These are phyloP conservation scores for Ulmus americana DNA, from an alignment of 331 rosid species.

Conservation along the genomic window DNA sequence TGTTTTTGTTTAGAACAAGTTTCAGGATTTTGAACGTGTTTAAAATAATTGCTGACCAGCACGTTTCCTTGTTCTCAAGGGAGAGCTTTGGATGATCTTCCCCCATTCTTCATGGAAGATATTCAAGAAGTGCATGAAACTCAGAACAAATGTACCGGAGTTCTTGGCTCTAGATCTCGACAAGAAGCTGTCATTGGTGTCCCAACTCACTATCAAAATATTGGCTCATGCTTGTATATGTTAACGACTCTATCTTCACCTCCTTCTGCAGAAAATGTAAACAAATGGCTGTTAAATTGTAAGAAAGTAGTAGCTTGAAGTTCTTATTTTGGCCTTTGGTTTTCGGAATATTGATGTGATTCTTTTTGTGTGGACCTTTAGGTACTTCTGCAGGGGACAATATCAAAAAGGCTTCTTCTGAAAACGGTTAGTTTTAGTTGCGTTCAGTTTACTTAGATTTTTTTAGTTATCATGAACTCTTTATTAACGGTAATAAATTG, in stretches of 20 bases:
- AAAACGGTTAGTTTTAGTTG: constrained; percentile 12
- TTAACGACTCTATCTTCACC: constrained; percentile 66
- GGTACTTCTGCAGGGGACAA: constrained; percentile 22
- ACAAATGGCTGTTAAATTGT: constrained; percentile 51
- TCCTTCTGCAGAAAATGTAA: constrained; percentile 57
- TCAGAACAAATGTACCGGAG: constrained; percentile 25
- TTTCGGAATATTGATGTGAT: background rate
- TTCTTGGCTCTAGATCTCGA: constrained; percentile 25
- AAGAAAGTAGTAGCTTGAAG: constrained; percentile 40
- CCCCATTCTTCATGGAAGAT: constrained; percentile 42
- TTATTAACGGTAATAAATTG: constrained; percentile 13
- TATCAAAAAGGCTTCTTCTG: constrained; percentile 23
- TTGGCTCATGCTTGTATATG: constrained; percentile 61
- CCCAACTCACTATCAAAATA: constrained; percentile 64
- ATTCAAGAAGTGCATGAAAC: constrained; percentile 30
- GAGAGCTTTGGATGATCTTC: constrained; percentile 44
- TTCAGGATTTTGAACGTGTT: constrained; percentile 5
- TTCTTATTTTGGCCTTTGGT: background rate
- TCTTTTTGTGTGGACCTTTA: constrained; percentile 18
- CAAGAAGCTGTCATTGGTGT: constrained; percentile 38
- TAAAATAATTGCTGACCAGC: constrained; percentile 28
- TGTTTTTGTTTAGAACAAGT: background rate
- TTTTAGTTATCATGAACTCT: background rate
- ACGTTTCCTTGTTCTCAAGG: constrained; percentile 39
- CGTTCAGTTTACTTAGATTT: constrained; percentile 1